These are phyloP conservation scores for Neoscytalidium dimidiatum DNA, from an alignment of 2,329 filamentous ascomycete species.

Conservation along the genomic window DNA sequence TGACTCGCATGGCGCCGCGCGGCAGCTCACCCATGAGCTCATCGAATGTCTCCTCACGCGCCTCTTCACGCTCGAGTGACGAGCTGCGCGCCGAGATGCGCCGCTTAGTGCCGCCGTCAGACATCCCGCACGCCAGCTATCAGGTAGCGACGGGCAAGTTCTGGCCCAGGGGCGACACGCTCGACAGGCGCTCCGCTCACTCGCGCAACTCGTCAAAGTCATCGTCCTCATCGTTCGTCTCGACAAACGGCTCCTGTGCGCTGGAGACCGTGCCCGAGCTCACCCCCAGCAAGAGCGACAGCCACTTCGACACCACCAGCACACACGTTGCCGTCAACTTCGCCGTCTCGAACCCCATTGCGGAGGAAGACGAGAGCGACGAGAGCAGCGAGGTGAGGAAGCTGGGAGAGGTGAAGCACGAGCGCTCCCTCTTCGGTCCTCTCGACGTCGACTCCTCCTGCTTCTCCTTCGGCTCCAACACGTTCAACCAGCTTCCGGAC, in stretches of 20 bases:
- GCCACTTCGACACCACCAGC: neutral
- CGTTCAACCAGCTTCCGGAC: neutral
- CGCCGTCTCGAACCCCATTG: neutral
- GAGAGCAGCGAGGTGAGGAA: no score
- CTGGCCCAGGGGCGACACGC: neutral
- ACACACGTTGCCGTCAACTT: neutral
- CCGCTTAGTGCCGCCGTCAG: neutral
- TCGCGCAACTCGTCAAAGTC: neutral
- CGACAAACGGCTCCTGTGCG: neutral
- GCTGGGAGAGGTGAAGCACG: no score
- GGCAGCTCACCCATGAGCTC: neutral
- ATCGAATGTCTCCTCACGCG: neutral
- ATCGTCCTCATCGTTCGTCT: neutral
- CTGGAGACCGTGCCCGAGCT: neutral
- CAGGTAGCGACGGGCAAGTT: neutral
- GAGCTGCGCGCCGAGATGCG: conserved; percentile 2
- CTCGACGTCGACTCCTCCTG: neutral
- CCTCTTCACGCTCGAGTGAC: neutral
- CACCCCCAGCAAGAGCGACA: neutral
- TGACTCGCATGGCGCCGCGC: neutral
- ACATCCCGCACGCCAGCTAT: neutral
- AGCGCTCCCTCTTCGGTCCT: neutral
- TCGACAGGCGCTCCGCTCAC: neutral
- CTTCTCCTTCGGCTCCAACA: neutral
- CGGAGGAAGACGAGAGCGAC: no score